Base-by-base conservation (phyloP, 148 eudicot genomes). In the Diospyros lotus region DNA sequence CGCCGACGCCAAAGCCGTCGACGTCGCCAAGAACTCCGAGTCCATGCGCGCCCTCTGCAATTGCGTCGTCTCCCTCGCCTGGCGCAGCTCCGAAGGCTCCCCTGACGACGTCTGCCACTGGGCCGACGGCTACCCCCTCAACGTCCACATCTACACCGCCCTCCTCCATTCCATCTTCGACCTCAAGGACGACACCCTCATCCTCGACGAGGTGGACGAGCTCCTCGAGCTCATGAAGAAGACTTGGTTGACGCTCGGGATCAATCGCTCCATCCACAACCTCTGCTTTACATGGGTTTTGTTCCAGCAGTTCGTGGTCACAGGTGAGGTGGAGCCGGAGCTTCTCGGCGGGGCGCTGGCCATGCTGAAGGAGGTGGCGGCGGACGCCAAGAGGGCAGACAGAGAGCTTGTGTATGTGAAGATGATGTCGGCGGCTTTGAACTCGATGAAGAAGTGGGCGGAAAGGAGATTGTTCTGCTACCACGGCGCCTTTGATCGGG, bases 191-290 rank as follows among this genome's bases (percentile, higher is more conserved):
- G 93, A 90, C 4, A 78, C 96, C 0, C 62, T 82, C 1, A 84
- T 95, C 41, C 86, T 95, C 1, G 99, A 95, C 68, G 97, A 93
- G 77, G 89, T 95, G 1, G 99, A 95, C 58, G 99, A 95, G 84
- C 79, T 92, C 2, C 60, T 87, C n/a, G 99, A 95, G 63, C 87
- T 95, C 3, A 88, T 95, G 83, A 95, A 89, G 80, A 92, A 92
- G 74, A 92, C 99, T 1, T 92, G 99, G 99, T 76, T 91, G 1
- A 88, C 82, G 0, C 56, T 92, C 4, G 99, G 92, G 38, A 80
- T 95, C 15, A 87, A 79, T n/a, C 75, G 79, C 45, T 59, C 90
- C 0, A 73, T 88, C 0, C 99, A 95, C 63, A 88, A 92, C 75
- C 60, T 95, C 51, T 93, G 97, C 52, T 87, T 92, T 40, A 77